Percentiles rank a stretch among this genome's conserved stretches.
These are phyloP conservation scores for Stromatinia cepivora DNA, from an alignment of 2,329 filamentous ascomycete species.

Conservation along the genomic window DNA sequence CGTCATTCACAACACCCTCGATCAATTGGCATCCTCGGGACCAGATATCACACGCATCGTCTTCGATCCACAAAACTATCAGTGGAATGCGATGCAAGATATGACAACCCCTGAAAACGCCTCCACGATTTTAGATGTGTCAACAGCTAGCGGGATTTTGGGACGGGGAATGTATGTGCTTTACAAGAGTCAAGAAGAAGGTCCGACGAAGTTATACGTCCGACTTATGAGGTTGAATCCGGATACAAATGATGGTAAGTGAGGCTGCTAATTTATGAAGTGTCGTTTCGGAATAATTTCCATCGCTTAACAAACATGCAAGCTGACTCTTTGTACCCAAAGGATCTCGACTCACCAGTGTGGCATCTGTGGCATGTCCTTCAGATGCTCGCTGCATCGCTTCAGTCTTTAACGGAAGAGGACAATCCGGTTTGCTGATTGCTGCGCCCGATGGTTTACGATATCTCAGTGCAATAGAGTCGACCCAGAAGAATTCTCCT, in stretches of 20 bases:
- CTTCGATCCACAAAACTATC: background rate
- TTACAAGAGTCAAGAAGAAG: background rate
- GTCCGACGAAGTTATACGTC: background rate
- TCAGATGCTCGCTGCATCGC: background rate
- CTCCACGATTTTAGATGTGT: background rate
- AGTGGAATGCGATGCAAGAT: background rate
- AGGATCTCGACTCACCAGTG: background rate
- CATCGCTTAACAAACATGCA: background rate
- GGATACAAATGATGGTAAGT: background rate
- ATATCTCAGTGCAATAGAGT: background rate
- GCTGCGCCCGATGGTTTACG: background rate
- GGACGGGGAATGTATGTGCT: slow-evolving; percentile 3
- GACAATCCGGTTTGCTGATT: background rate
- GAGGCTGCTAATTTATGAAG: background rate
- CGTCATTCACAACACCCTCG: background rate
- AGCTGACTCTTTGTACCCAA: background rate
- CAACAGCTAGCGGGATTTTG: background rate
- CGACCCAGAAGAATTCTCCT: background rate
- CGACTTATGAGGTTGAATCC: background rate
- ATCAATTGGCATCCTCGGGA: background rate
- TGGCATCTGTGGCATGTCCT: background rate
- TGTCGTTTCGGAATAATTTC: background rate
- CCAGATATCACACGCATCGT: background rate
- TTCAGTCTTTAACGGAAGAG: background rate
- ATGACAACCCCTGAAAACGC: background rate